Percentiles rank a stretch among this genome's conserved stretches.
phyloP scores from a whole-genome alignment of 2,329 filamentous ascomycete species.

The Microsporum canis region DNA sequence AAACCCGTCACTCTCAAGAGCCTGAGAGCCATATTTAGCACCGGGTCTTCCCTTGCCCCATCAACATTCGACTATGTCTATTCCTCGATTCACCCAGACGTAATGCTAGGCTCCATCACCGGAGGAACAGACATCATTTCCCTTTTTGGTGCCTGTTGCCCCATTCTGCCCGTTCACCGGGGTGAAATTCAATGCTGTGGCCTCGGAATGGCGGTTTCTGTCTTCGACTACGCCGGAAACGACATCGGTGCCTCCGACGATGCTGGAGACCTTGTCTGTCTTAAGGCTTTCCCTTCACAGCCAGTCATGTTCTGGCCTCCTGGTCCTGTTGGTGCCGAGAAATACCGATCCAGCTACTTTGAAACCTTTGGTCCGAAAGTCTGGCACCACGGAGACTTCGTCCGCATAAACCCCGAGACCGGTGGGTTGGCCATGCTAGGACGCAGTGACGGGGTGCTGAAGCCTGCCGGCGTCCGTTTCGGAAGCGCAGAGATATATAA shows the following conservation, averaged over 20 bases:
- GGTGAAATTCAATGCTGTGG: conserved; percentile 70
- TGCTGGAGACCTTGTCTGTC: conserved; percentile 80
- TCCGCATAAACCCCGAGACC: conserved; percentile 57
- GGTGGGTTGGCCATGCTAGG: conserved; percentile 84
- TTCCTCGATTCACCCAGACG: conserved; percentile 60
- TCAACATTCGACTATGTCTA: conserved; percentile 91
- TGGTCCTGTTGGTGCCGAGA: conserved; percentile 56
- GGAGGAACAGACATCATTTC: conserved; percentile 96
- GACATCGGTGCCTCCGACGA: conserved; percentile 52
- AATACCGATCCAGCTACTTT: conserved; percentile 80
- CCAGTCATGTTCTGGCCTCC: conserved; percentile 72
- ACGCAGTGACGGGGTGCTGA: conserved; percentile 82
- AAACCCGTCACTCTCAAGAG: conserved; percentile 32
- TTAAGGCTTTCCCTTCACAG: conserved; percentile 76
- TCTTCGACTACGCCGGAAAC: conserved; percentile 46
- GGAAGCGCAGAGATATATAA: conserved; percentile 95
- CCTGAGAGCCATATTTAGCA: conserved; percentile 82
- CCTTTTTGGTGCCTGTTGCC: conserved; percentile 77
- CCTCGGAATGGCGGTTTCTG: conserved; percentile 63
- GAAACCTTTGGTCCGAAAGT: conserved; percentile 57
- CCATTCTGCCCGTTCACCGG: conserved; percentile 57
- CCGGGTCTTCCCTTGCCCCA: conserved; percentile 80
- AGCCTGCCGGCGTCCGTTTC: conserved; percentile 83
- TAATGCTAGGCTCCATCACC: conserved; percentile 87
- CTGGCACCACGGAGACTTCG: conserved; percentile 95